Evolutionary conservation across 2,329 filamentous ascomycete species (phyloP).

Genomic region (Penicillium sumatraense): DNA sequence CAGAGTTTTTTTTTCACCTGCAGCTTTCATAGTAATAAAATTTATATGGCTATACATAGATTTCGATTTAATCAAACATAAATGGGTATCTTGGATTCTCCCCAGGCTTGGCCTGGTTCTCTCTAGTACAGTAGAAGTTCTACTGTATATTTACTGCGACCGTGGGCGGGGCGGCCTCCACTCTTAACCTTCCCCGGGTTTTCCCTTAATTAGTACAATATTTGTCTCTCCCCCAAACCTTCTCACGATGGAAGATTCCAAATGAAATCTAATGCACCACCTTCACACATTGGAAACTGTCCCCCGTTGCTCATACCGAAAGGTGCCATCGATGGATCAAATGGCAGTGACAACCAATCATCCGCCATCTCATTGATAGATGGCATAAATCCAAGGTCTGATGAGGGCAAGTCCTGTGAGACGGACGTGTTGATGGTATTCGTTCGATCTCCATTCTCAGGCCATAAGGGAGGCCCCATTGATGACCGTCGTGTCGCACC

Average conservation of each 20-base stretch:
- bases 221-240: too few relatives aligned
- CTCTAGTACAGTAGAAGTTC: too few relatives aligned
- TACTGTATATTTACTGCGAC: constrained; percentile 6
- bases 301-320: constrained; percentile 44
- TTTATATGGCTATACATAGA: too few relatives aligned
- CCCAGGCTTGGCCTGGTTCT: background rate
- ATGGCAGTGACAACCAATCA: constrained; percentile 49
- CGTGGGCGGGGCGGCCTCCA: constrained; percentile 4
- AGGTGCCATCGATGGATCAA: constrained; percentile 50
- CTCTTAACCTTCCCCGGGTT: constrained; percentile 1
- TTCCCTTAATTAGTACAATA: too few relatives aligned
- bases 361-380: constrained; percentile 39
- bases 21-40: background rate
- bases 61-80: too few relatives aligned
- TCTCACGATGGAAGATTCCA: constrained; percentile 47
- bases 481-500: constrained; percentile 33
- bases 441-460: constrained; percentile 27
- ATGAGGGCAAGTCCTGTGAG: constrained; percentile 29
- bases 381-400: constrained; percentile 33
- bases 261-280: constrained; percentile 47
- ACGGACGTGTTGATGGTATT: constrained; percentile 24
- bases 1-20: background rate
- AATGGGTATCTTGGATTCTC: background rate
- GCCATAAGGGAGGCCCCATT: constrained; percentile 33
- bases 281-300: constrained; percentile 47